Evolutionary conservation across 768 basidiomycete genomes (phyloP).

Genomic region (Coprinellus micaceus): DNA sequence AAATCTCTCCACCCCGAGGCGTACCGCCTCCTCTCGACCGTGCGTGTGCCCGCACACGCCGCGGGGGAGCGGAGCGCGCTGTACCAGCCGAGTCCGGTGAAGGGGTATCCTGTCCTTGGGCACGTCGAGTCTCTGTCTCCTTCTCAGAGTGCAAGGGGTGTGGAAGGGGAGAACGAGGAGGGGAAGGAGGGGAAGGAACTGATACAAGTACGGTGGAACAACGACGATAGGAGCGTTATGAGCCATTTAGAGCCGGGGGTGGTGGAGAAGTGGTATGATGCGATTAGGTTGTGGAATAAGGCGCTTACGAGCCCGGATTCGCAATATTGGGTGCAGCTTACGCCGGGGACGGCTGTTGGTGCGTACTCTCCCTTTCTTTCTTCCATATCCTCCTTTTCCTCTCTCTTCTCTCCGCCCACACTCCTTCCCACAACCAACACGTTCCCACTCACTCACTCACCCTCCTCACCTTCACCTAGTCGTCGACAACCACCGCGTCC

Average conservation of each 20-base stretch:
- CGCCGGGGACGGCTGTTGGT: constrained; percentile 84
- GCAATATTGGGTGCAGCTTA: constrained; percentile 89
- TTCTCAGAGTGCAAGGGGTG: too few species aligned
- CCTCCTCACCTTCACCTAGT: constrained; percentile 53
- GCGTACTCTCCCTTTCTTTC: too few species aligned
- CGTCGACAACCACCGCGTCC: constrained; percentile 88
- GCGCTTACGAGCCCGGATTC: constrained; percentile 75
- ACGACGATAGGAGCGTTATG: constrained; percentile 87
- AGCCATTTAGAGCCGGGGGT: constrained; percentile 49
- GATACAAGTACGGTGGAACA: constrained; percentile 87
- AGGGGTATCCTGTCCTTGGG: constrained; percentile 67
- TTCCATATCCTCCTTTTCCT: too few species aligned
- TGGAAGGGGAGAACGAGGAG: too few species aligned
- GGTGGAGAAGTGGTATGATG: constrained; percentile 81
- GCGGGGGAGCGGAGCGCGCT: constrained; percentile 67
- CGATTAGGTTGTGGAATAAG: constrained; percentile 74
- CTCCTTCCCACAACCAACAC: background rate
- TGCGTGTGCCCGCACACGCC: constrained; percentile 80
- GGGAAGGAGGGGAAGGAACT: constrained; percentile 62
- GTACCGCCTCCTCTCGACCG: constrained; percentile 63
- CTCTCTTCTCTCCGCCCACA: too few species aligned
- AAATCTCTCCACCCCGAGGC: constrained; percentile 66
- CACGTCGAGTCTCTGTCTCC: constrained; percentile 64
- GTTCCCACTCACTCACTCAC: background rate
- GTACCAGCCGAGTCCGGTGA: constrained; percentile 53